Base-by-base conservation (phyloP, 306 rosid genomes). In the Quercus variabilis region DNA sequence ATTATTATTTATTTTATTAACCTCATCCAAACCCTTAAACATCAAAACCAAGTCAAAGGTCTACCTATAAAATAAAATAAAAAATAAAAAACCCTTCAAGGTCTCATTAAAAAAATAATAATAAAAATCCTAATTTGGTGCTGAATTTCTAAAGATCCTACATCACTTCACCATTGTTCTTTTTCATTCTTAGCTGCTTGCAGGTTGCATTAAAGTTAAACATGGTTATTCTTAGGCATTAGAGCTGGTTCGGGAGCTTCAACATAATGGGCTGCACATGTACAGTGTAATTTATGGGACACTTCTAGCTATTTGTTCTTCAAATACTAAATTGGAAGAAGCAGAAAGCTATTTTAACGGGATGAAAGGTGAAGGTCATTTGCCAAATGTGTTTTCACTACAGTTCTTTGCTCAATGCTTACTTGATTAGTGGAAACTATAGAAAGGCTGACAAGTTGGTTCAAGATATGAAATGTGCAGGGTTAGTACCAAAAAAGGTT, bases 401-500 rank as follows among this genome's bases (percentile, higher is more conserved):
- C 73, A 89, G 97, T 89, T 90, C 97, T 74, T 83, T 94, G 89
- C 87, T 94, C 71, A 94, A 94, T 86, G 97, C 97, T 63, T 90
- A 91, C 82, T 88, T 95, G 60, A 76, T 74, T 2, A 21, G 79
- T 55, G 97, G 97, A 78, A 76, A 92, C 88, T 83, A 87, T 80
- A 79, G 84, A 83, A 92, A 90, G 88, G 95, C 97, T 64, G 90
- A 91, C 84, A 74, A 28, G 68, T 75, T 94, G 87, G 67, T 94
- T 79, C 91, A 83, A 78, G 83, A 91, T 81, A 92, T 94, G 95
- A 89, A 87, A 90, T 90, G 86, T 72, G 92, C 84, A 71, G 97
- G 92, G 90, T 83, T 94, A 92, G 91, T 86, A 84, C 97, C 97
- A 76, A 94, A 94, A 82, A 91, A 94, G 97, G 97, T 94, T 91